These are phyloP conservation scores for Actinomortierella ambigua DNA, from an alignment of 371 early-diverging fungal species.

Conservation along the genomic window DNA sequence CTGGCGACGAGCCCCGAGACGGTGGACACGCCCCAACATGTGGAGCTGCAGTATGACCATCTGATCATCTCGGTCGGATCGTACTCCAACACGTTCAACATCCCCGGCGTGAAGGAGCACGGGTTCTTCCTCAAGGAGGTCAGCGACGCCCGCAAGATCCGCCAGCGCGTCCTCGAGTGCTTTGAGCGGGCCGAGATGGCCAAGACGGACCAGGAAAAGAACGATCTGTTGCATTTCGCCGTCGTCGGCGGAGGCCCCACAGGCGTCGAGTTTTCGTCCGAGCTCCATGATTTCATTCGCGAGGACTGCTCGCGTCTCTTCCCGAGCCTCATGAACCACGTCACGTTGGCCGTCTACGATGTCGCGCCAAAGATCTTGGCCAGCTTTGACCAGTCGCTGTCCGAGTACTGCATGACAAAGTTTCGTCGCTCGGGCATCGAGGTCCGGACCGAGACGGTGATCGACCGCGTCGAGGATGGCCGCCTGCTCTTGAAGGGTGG, in stretches of 20 bases:
- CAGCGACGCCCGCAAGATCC: conserved; percentile 73
- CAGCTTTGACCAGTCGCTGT: conserved; percentile 69
- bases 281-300: conserved; percentile 77
- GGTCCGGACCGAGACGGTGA: conserved; percentile 61
- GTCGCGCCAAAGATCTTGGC: conserved; percentile 74
- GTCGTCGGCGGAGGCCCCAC: conserved; percentile 86
- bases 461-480: conserved; percentile 55
- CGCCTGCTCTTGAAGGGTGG: conserved; percentile 52
- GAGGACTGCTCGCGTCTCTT: conserved; percentile 75
- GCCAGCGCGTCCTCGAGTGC: conserved; percentile 72
- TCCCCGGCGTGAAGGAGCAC: conserved; percentile 79
- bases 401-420: conserved; percentile 68
- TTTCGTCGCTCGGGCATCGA: conserved; percentile 73
- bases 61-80: conserved; percentile 86
- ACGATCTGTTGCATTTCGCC: conserved; percentile 82
- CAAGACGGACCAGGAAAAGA: conserved; percentile 64
- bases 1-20: conserved; percentile 19
- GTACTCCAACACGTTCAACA: conserved; percentile 80
- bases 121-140: conserved; percentile 78
- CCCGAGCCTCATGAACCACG: conserved; percentile 63
- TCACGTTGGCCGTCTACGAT: conserved; percentile 73
- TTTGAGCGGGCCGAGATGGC: conserved; percentile 83
- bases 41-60: conserved; percentile 71
- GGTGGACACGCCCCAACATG: conserved; percentile 13
- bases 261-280: conserved; percentile 76